phyloP scores from a whole-genome alignment of 2,329 filamentous ascomycete species.

The Helminthosporium solani region DNA sequence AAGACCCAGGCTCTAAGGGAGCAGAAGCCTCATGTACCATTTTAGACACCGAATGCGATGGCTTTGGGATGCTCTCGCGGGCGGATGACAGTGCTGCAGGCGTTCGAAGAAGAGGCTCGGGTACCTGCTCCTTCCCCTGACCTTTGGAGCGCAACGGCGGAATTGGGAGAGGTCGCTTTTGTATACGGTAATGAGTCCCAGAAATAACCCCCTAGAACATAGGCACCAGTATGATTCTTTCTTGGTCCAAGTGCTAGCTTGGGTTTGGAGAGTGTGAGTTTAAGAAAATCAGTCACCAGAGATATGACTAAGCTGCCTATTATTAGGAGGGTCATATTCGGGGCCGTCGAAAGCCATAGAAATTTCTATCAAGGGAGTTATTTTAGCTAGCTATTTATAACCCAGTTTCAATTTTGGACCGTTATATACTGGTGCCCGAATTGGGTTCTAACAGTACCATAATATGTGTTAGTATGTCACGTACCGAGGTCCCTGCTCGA shows the following conservation, averaged over 20 bases:
- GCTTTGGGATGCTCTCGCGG: conserved; percentile 7
- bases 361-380: neutral
- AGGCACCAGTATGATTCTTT: no score
- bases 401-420: neutral
- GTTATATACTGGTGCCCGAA: no score
- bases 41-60: conserved; percentile 7
- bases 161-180: conserved; percentile 2
- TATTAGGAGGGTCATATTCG: neutral
- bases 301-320: conserved; percentile 6
- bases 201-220: no score
- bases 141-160: conserved; percentile 2
- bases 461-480: neutral
- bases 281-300: neutral
- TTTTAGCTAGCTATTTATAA: conserved; percentile 2
- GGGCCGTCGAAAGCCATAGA: neutral
- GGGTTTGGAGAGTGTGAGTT: neutral
- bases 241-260: no score
- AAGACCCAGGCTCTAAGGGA: conserved; percentile 9
- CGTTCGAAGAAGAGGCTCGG: conserved; percentile 1
- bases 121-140: conserved; percentile 5
- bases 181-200: conserved; percentile 2
- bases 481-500: conserved; percentile 3
- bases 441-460: neutral
- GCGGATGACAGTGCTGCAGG: conserved; percentile 4
- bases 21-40: conserved; percentile 9